Conservation (phyloP, 164 flowering plant species). For the Berberis vulgaris region DNA sequence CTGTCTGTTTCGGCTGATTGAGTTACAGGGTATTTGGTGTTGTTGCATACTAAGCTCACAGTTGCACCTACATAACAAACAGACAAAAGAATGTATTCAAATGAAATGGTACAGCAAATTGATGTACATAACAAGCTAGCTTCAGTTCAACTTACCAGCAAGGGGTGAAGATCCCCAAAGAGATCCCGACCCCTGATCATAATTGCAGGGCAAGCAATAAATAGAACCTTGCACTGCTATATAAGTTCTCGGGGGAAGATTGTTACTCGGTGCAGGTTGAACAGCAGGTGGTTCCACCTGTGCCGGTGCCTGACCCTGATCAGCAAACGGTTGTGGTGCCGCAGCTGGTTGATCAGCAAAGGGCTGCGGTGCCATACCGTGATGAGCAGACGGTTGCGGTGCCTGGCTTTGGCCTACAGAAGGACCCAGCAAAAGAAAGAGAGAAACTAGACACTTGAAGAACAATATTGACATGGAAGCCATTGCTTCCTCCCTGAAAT, state of each 20-base stretch:
- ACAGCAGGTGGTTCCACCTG: not conserved
- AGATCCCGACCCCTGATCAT: slow-evolving; percentile 26
- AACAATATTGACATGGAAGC: not conserved
- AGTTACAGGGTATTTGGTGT: slow-evolving; percentile 23
- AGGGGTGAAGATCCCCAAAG: slow-evolving; percentile 43
- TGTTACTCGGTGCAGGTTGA: not conserved
- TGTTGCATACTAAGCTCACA: slow-evolving; percentile 50
- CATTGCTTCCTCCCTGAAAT: not conserved
- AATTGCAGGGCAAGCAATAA: slow-evolving; percentile 60
- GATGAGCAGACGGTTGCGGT: too few relatives aligned
- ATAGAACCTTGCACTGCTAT: slow-evolving; percentile 63
- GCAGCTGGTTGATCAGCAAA: not conserved
- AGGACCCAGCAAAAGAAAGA: not conserved
- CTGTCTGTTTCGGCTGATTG: slow-evolving; percentile 44
- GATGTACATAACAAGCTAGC: not conserved
- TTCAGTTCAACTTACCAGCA: slow-evolving; percentile 23
- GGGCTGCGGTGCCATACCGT: not conserved
- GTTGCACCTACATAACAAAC: slow-evolving; percentile 37
- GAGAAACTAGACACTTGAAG: not conserved
- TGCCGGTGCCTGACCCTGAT: not conserved
- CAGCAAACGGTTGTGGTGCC: not conserved
- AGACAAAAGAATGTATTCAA: not conserved
- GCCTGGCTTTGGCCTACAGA: not conserved
- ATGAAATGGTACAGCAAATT: not conserved
- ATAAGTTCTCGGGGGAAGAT: slow-evolving; percentile 19